Base-by-base conservation (phyloP, 345 rosid genomes). In the Hibiscus mutabilis region DNA sequence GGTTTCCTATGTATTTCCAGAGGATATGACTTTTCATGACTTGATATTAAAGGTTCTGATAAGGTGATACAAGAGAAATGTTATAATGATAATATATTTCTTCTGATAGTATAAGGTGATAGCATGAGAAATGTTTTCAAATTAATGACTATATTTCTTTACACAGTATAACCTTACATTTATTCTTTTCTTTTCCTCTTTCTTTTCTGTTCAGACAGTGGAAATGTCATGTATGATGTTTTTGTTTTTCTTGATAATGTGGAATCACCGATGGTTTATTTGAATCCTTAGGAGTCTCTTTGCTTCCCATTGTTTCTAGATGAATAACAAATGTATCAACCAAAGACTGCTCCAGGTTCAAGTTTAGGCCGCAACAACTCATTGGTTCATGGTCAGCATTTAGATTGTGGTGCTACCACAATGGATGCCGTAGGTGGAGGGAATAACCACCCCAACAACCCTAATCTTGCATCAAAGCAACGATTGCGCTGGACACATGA, bases 401-500 rank as follows among this genome's bases (percentile, higher is more conserved):
- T 84, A 76, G 90, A 86, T 78, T 73, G 80, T 77, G 82, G 71
- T 70, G 74, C 75, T 31, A 81, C 77, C 79, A 51, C 79, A 74
- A 92, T 95, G 97, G 99, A 90, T 69, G 86, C 90, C 42, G 76
- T 77, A 49, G 82, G 74, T 65, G 96, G 92, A 72, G 96, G 90
- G 53, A 87, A 76, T 84, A 84, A 61, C 76, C 76, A 70, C 73
- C 79, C 75, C 73, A 86, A 80, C 84, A 87, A 84, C 78, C 73
- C 91, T 59, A 91, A 80, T 84, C 97, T 88, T 77, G 90, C 98
- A 49, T 95, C 99, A 18, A 95, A 95, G 86, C 99, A 92, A 79
- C 84, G 97, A 47, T 70, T 95, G 79, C 97, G 97, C 57, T 95
- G 99, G 99, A 95, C 99, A 18, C 86, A 95, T 75, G 99, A 95